Evolutionary conservation across 371 early-diverging fungal species (phyloP).

Genomic region (Furculomyces boomerangus): DNA sequence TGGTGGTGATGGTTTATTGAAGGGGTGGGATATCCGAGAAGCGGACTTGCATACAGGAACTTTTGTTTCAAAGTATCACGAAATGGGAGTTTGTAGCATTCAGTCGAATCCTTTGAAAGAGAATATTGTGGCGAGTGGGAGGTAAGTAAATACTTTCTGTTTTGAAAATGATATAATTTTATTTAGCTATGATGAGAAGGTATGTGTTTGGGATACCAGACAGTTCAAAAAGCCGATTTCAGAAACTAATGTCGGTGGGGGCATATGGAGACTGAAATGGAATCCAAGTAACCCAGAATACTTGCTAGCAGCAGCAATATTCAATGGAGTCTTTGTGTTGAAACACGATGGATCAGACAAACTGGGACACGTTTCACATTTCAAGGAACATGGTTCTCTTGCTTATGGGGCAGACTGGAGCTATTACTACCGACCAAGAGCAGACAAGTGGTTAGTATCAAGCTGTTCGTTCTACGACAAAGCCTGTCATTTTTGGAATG

Average conservation of each 20-base stretch:
- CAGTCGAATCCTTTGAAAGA: slow-evolving; percentile 58
- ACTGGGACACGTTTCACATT: slow-evolving; percentile 9
- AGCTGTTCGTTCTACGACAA: slow-evolving; percentile 93
- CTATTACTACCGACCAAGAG: slow-evolving; percentile 5
- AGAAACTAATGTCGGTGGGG: slow-evolving; percentile 56
- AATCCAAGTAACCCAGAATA: slow-evolving; percentile 44
- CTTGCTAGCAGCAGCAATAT: slow-evolving; percentile 80
- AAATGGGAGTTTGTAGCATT: slow-evolving; percentile 73
- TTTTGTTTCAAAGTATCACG: slow-evolving; percentile 26
- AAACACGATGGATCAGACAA: slow-evolving; percentile 20
- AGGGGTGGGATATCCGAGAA: slow-evolving; percentile 72
- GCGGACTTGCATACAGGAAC: slow-evolving; percentile 13
- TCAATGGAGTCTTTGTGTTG: slow-evolving; percentile 51
- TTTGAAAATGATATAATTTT: neutral
- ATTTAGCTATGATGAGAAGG: slow-evolving; percentile 59
- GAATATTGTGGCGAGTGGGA: slow-evolving; percentile 60
- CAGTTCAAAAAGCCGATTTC: slow-evolving; percentile 47
- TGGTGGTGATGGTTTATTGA: slow-evolving; percentile 60
- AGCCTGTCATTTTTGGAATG: slow-evolving; percentile 53
- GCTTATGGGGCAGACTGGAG: slow-evolving; percentile 90
- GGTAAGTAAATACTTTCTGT: slow-evolving; percentile 23
- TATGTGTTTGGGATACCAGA: slow-evolving; percentile 78
- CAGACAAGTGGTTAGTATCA: slow-evolving; percentile 32
- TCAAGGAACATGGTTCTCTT: slow-evolving; percentile 62
- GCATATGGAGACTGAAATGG: slow-evolving; percentile 90